Conservation (phyloP, 1,284 basidiomycete genomes). For the Kwoniella shivajii region DNA sequence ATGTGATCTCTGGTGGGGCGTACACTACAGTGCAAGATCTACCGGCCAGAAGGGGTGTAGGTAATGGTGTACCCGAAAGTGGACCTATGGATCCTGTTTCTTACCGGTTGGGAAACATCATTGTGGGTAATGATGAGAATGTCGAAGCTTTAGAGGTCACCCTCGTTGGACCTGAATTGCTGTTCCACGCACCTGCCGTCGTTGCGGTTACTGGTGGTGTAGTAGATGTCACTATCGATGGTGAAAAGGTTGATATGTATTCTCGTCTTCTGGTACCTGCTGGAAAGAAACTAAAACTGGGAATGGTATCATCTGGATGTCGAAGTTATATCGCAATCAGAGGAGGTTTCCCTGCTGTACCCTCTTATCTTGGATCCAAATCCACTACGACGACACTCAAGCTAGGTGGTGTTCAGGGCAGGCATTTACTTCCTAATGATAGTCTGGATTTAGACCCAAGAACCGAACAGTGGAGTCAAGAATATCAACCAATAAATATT, state of each 20-base stretch:
- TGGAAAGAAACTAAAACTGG: conserved; percentile 57
- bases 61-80: conserved; percentile 67
- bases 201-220: conserved; percentile 64
- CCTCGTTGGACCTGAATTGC: conserved; percentile 47
- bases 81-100: conserved; percentile 69
- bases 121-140: conserved; percentile 62
- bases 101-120: conserved; percentile 63
- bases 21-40: conserved; percentile 68
- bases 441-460: conserved; percentile 57
- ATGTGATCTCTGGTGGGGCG: conserved; percentile 63
- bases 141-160: conserved; percentile 66
- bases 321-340: conserved; percentile 63
- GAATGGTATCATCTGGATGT: conserved; percentile 55
- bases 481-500: conserved; percentile 13
- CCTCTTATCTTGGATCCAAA: conserved; percentile 61
- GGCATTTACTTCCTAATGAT: conserved; percentile 57
- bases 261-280: conserved; percentile 58
- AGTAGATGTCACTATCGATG: conserved; percentile 58
- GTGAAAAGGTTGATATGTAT: conserved; percentile 58
- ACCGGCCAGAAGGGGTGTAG: conserved; percentile 60
- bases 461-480: conserved; percentile 57
- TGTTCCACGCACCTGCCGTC: conserved; percentile 60
- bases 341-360: conserved; percentile 65
- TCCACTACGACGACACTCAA: conserved; percentile 41
- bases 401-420: conserved; percentile 54